phyloP scores from a whole-genome alignment of 176 grass and related monocot species.

The Carex cristatella region DNA sequence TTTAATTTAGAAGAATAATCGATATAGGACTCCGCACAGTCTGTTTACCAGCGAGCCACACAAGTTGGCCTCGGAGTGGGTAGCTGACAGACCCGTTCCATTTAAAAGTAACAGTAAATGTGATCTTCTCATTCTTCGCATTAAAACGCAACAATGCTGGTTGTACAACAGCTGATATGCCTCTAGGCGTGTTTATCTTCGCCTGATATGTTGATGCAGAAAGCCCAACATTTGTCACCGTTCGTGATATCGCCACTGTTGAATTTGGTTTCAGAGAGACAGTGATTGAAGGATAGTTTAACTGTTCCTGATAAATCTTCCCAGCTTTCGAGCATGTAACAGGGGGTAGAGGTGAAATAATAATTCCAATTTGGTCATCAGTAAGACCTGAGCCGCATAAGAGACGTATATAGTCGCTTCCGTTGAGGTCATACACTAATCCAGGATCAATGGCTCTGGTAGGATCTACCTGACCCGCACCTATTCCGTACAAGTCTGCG shows the following conservation, averaged over 20 bases:
- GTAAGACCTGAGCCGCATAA: constrained; percentile 13
- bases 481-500: constrained; percentile 12
- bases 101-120: constrained; percentile 13
- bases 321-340: constrained; percentile 4
- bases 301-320: constrained; percentile 20
- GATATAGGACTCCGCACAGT: constrained; percentile 24
- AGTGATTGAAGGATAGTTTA: constrained; percentile 28
- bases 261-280: background rate
- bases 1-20: background rate
- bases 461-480: constrained; percentile 36
- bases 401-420: constrained; percentile 9
- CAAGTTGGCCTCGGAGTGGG: background rate
- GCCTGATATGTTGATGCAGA: background rate
- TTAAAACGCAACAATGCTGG: constrained; percentile 13
- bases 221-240: constrained; percentile 28
- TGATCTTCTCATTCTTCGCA: constrained; percentile 22
- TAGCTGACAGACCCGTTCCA: background rate
- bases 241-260: constrained; percentile 4
- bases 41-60: constrained; percentile 19
- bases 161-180: background rate
- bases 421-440: constrained; percentile 20
- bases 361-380: background rate
- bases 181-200: constrained; percentile 2
- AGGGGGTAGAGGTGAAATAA: background rate
- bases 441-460: constrained; percentile 22